Conservation (phyloP, 2,329 filamentous ascomycete genomes). For the Aspergillus persii region DNA sequence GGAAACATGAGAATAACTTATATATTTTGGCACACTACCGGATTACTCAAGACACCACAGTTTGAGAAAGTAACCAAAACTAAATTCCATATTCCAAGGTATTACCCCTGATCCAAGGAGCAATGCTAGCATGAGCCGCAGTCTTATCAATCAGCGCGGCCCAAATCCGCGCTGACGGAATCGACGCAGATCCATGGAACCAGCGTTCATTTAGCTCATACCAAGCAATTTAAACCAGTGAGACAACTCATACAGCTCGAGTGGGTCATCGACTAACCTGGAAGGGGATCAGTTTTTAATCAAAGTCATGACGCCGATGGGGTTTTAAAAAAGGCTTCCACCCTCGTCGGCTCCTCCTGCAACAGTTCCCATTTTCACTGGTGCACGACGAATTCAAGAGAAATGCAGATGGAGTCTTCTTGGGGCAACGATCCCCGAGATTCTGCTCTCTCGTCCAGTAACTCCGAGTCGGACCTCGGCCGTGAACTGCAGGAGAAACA, state of each 20-base stretch:
- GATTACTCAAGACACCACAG: no score
- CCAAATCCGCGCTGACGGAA: not conserved
- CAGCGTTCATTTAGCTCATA: not conserved
- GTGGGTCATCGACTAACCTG: not conserved
- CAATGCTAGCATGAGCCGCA: no score
- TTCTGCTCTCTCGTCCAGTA: not conserved
- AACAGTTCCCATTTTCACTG: not conserved
- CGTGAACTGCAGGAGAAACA: slow-evolving; percentile 6
- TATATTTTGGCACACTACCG: no score
- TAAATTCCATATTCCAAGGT: no score
- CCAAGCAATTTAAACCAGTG: not conserved
- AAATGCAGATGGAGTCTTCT: not conserved
- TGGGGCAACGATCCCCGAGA: not conserved
- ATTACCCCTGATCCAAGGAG: no score
- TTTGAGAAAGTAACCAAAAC: no score
- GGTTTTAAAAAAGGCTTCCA: not conserved
- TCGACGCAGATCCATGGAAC: not conserved
- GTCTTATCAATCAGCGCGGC: not conserved
- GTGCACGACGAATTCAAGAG: not conserved
- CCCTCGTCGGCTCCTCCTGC: not conserved
- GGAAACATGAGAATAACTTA: no score
- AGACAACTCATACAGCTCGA: no score
- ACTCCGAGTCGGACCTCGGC: not conserved
- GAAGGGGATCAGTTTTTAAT: not conserved
- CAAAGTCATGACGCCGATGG: not conserved